phyloP scores from a whole-genome alignment of 2,329 filamentous ascomycete species.

The Colletotrichum truncatum region DNA sequence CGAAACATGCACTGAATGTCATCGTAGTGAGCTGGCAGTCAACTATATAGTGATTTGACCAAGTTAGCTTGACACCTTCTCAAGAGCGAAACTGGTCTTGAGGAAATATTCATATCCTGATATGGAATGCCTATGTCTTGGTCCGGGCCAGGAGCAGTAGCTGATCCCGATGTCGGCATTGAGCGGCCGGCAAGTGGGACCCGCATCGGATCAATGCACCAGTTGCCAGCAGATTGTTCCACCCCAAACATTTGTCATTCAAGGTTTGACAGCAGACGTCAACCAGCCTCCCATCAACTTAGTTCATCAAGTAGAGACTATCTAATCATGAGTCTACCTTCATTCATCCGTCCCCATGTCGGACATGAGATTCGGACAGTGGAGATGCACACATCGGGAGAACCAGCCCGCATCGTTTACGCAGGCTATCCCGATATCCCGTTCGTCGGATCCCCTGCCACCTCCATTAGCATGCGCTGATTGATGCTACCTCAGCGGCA shows the following conservation, averaged over 20 bases:
- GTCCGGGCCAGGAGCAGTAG: neutral
- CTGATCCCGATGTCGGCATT: slow-evolving; percentile 14
- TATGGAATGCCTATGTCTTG: no score
- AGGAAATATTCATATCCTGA: no score
- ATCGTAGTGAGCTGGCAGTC: no score
- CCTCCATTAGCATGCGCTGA: neutral
- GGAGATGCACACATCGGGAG: slow-evolving; percentile 58
- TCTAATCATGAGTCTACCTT: neutral
- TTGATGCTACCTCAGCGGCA: slow-evolving; percentile 34
- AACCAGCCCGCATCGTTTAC: slow-evolving; percentile 57
- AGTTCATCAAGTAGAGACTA: no score
- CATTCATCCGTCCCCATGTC: slow-evolving; percentile 4
- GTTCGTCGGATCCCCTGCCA: neutral
- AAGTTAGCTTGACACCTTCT: no score
- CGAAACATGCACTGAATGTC: no score
- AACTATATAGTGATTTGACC: no score
- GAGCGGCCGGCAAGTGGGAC: slow-evolving; percentile 5
- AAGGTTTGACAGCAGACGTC: neutral
- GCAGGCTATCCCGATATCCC: slow-evolving; percentile 47
- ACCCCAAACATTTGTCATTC: neutral
- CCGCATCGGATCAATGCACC: neutral
- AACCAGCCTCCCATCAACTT: no score
- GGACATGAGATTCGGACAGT: slow-evolving; percentile 30
- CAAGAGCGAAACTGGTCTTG: no score
- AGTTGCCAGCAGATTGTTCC: neutral